Evolutionary conservation across 495 filamentous ascomycete species (phyloP), one percentile per base, ranked within the genome.

Genomic region (Penicillium macrosclerotiorum): DNA sequence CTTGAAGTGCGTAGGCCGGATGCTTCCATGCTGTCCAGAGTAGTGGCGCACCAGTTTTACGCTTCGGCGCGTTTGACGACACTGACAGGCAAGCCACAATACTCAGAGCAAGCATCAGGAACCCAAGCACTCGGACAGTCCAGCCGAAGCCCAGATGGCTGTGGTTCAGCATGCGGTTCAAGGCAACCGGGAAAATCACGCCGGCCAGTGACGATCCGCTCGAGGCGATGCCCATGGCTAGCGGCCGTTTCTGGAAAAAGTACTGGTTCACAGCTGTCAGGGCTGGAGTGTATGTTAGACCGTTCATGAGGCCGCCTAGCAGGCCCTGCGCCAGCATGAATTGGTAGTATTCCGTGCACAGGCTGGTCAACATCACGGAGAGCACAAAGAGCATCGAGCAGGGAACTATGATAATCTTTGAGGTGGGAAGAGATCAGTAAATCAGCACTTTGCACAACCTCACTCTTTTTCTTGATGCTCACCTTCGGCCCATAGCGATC

Each of bases 91-190:
- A 63, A 26, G 75, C 65, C 9, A 77, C 55, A 1, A 43, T 29
- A 26, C 81, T 56, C 5, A 67, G 57, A 0, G 49, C 68, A 0
- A 85, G 49, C 51, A 79, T 75, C 33, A 89, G 69, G 59, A 87
- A 83, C 0, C 75, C 86, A 36, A 86, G 62, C 5, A 75, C 64
- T 27, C 86, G 70, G 11, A 88, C 74, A 1, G 84, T 79, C 84
- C 83, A 85, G 1, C 69, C 64, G 60, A 89, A 88, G 0, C 53
- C 37, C 8, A 59, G 36, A 3, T 27, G 39, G 5, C 46, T 49
- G 23, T 36, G 23, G 17, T 62, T 41, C 17, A 66, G 42, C 43
- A 72, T 59, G 6, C 41, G 37, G 18, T 44, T 52, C 13, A 63
- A 22, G 12, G 51, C 54, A 14, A 69, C 48, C 5, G 64, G 62